Base-by-base conservation (phyloP, 345 rosid genomes). In the Hirschfeldia incana region DNA sequence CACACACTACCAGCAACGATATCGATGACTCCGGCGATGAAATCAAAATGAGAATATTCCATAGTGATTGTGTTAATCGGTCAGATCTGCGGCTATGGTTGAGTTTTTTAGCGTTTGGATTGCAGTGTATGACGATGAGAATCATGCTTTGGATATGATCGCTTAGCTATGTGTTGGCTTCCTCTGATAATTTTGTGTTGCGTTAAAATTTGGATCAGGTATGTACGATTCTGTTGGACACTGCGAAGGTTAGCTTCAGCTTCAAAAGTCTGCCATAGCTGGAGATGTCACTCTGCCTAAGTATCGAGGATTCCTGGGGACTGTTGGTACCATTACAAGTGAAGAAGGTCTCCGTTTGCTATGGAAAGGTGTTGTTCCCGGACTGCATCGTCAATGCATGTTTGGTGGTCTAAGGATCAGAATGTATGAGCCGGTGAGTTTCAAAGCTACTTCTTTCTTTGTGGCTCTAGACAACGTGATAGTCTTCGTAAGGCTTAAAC, bases 181-280 rank as follows among this genome's bases (percentile, higher is more conserved):
- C 21, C 21, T 21, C 21, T 21, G 21, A 21, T 21, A 21, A 21
- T 21, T 21, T 21, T 21, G 21, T 21, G 21, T 21, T 21, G 21
- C 21, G 21, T 21, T 21, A 21, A 21, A 21, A 0, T 21, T 21
- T 21, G 77, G 60, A 84, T 75, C 84, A 95, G 99, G 82, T 92
- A 34, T 93, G 97, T 70, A 95, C 99, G 4, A 93, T 95, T 85
- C 99, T 98, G 12, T 77, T 95, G 86, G 98, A 93, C 83, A 92
- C 97, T 82, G 99, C 99, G 32, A 91, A 95, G 84, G 99, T 95
- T 49, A 90, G 99, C 99, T 95, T 73, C 99, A 95, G 88, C 98
- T 95, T 62, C 99, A 95, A 73, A 90, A 91, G 83, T 88, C 85
- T 76, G 86, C 87, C 36, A 76, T 81, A 53, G 83, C 82, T 8